Conservation (phyloP, 352 stramenopile genomes). For the Pythium dissotocum region DNA sequence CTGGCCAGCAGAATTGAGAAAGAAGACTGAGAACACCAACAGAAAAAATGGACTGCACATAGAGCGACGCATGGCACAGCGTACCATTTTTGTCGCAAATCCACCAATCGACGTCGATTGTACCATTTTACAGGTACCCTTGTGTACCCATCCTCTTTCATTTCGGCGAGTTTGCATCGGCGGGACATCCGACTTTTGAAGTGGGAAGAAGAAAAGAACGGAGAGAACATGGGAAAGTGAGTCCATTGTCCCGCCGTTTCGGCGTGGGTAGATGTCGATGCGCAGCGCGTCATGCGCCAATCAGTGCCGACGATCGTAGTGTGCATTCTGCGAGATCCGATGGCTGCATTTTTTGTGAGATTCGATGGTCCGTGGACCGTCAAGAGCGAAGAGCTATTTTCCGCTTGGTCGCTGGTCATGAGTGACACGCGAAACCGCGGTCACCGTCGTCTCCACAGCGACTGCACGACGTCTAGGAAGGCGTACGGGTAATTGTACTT, state of each 20-base stretch:
- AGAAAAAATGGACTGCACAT: conserved; percentile 20
- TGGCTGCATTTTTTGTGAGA: background rate
- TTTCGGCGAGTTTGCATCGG: background rate
- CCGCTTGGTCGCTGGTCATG: background rate
- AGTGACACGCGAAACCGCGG: background rate
- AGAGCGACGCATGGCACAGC: conserved; percentile 8
- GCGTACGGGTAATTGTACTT: background rate
- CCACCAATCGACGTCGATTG: conserved; percentile 13
- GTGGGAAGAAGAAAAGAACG: conserved; percentile 4
- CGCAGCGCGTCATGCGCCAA: conserved; percentile 16
- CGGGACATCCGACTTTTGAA: conserved; percentile 14
- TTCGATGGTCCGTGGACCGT: background rate
- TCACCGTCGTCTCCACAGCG: background rate
- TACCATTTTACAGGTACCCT: conserved; percentile 13
- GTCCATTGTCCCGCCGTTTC: background rate
- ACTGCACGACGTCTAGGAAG: background rate
- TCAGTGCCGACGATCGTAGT: background rate
- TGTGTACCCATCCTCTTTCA: conserved; percentile 18
- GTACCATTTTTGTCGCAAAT: conserved; percentile 13
- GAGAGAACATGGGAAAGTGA: conserved; percentile 14
- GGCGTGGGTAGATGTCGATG: conserved; percentile 9
- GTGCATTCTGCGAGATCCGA: background rate
- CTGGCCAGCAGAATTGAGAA: conserved; percentile 19
- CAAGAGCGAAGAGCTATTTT: background rate
- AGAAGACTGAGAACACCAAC: conserved; percentile 28